Evolutionary conservation across 441 rosid species (phyloP), one percentile per base, ranked within the genome.

Genomic region (Pelargonium citronellum): DNA sequence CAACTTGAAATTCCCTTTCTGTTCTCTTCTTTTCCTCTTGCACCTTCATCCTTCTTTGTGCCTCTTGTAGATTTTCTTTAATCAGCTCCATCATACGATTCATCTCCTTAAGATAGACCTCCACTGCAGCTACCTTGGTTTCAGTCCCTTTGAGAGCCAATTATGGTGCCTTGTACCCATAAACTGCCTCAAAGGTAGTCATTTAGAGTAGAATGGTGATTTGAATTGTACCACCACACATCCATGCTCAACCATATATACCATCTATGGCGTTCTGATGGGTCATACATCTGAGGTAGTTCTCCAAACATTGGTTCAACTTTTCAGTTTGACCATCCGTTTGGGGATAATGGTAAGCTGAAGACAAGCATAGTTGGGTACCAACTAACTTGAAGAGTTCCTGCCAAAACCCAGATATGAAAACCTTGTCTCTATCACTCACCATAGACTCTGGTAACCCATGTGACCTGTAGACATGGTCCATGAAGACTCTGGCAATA

Each of bases 281-380:
- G 1, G 22, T 9, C 16, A 63, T 13, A 12, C 24, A 15, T 4
- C 68, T 0, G 16, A 70, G 2, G n/a, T 70, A 70, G 15, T 34
- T 2, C 43, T 71, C 63, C 10, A 71, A 17, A 13, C 58, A 19
- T 8, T 22, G 13, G 24, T 64, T 71, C 0, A 64, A 16, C 4
- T 22, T 58, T 8, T 71, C 34, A 0, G 63, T 63, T 64, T 63
- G 69, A 2, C 74, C n/a, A n/a, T n/a, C n/a, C n/a, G n/a, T n/a
- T n/a, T n/a, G n/a, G n/a, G n/a, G n/a, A n/a, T n/a, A n/a, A 16
- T 39, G 73, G 8, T 60, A 60, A 1, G 73, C 7, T 0, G 66
- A 13, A 15, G 39, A 27, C 27, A 30, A 11, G n/a, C 10, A 0
- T 1, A 60, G 16, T 1, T 37, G 4, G 10, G 41, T 43, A 1